Percentiles rank a stretch among this genome's conserved stretches.
Conservation (phyloP, 1,284 basidiomycete species). For the Leccinum solheimii region DNA sequence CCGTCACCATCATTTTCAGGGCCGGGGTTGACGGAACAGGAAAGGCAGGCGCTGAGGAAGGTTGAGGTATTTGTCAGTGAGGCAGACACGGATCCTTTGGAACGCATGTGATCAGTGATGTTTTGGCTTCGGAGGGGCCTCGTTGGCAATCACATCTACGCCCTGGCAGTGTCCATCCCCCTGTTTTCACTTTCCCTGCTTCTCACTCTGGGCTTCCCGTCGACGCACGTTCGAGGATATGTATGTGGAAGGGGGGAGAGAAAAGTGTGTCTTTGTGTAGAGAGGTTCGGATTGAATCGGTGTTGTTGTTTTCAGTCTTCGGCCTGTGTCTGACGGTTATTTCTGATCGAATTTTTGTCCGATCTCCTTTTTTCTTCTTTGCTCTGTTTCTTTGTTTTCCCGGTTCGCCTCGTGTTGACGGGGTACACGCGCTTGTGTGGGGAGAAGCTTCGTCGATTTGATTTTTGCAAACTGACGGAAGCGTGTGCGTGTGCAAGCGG, state of each 20-base stretch:
- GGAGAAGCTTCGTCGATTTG: slow-evolving; percentile 27
- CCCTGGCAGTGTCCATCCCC: not conserved
- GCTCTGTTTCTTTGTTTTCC: not conserved
- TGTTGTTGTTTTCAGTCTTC: not conserved
- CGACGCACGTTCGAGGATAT: slow-evolving; percentile 3
- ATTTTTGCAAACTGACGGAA: slow-evolving; percentile 15
- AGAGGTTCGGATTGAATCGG: not conserved
- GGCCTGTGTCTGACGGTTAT: not conserved
- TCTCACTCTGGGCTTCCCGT: not conserved
- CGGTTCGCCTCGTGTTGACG: not conserved
- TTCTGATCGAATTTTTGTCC: slow-evolving; percentile 1
- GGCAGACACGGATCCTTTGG: slow-evolving; percentile 60
- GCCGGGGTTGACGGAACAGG: slow-evolving; percentile 31
- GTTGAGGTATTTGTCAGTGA: slow-evolving; percentile 60
- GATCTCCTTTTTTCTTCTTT: not conserved
- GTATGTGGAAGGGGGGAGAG: slow-evolving; percentile 1
- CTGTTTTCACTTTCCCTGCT: not conserved
- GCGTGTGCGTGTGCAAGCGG: not conserved
- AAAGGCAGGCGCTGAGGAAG: slow-evolving; percentile 32
- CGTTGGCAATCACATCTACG: not conserved
- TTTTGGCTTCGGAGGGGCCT: not conserved
- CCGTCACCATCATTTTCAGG: slow-evolving; percentile 15
- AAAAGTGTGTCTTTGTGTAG: not conserved
- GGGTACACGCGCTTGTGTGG: not conserved
- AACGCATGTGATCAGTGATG: slow-evolving; percentile 42